Evolutionary conservation across 2,329 filamentous ascomycete species (phyloP), one percentile per base, ranked within the genome.

Genomic region (Alternaria viburni): DNA sequence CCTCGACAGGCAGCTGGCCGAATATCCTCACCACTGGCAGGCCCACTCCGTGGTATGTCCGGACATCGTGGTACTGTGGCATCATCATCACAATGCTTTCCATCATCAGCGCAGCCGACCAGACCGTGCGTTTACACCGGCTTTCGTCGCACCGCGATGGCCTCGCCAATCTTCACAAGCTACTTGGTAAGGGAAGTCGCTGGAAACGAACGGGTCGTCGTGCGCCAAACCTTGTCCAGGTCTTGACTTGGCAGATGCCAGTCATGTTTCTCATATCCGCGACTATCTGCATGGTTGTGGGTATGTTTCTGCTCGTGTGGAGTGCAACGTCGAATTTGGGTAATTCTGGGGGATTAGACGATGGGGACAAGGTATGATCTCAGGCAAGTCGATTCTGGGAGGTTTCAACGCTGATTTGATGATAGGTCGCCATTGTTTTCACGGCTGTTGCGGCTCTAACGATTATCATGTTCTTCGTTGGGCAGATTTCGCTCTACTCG

Each of bases 41-140:
- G n/a, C 41, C 68, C 32, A 75, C 78, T 23, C 81, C 81, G 0
- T 83, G 81, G 81, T 65, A 72, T 6, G 76, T 82, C 6, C 75
- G 80, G 7, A 78, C 80, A 19, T 76, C 76, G 26, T 82, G 80
- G 79, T 83, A 78, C 67, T 77, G 75, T 52, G 81, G 81, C 7
- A 81, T 82, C 43, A 75, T 86, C 11, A 82, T 87, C 25, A 79
- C 84, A 1, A 76, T 87, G 4, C 84, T 85, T 57, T 81, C 82
- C n/a, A 80, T 86, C 10, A 75, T 86, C 13, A 79, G 81, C 1
- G 79, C 82, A 4, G 77, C 80, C 3, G 77, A 81, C 59, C 81
- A 83, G 61, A 80, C 78, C 3, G 78, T 83, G 6, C 77, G 80
- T 6, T 69, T 83, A 5, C 81, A 82, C 63, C 79, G 81, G 4